Evolutionary conservation across 2,329 filamentous ascomycete genomes (phyloP).

Genomic region (Dactylonectria estremocensis): DNA sequence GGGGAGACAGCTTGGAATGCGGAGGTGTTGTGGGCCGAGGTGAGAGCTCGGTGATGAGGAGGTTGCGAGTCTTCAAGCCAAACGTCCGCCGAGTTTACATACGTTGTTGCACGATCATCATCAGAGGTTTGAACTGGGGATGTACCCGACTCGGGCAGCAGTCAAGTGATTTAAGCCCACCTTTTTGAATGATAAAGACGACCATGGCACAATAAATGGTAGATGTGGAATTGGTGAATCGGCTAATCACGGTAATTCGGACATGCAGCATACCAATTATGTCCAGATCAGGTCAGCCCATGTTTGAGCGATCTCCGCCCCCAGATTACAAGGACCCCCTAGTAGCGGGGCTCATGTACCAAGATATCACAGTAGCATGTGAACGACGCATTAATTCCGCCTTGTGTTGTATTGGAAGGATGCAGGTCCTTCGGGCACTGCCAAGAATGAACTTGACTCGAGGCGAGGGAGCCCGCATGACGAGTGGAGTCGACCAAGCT

Average conservation of each 20-base stretch:
- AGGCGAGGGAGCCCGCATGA: not conserved
- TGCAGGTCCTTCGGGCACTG: not conserved
- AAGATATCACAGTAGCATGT: not conserved
- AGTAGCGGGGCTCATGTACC: not conserved
- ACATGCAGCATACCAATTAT: not conserved
- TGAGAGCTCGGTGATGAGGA: not conserved
- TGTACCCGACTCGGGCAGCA: too few species aligned
- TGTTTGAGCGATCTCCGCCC: not conserved
- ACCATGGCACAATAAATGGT: not conserved
- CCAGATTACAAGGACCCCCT: not conserved
- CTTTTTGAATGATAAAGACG: not conserved
- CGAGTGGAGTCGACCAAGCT: not conserved
- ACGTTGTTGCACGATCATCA: too few species aligned
- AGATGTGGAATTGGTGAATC: not conserved
- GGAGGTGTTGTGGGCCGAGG: not conserved
- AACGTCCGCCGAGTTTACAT: too few species aligned
- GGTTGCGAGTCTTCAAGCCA: not conserved
- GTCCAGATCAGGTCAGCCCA: not conserved
- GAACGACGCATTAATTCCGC: not conserved
- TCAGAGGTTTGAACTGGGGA: too few species aligned
- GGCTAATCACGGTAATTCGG: not conserved
- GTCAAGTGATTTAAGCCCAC: too few species aligned
- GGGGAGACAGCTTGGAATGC: not conserved
- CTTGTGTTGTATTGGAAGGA: not conserved
- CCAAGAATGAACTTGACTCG: not conserved